Percentiles rank a stretch among this genome's conserved stretches.
phyloP scores from a whole-genome alignment of 2,329 filamentous ascomycete genomes.

The Scytalidium lignicola region DNA sequence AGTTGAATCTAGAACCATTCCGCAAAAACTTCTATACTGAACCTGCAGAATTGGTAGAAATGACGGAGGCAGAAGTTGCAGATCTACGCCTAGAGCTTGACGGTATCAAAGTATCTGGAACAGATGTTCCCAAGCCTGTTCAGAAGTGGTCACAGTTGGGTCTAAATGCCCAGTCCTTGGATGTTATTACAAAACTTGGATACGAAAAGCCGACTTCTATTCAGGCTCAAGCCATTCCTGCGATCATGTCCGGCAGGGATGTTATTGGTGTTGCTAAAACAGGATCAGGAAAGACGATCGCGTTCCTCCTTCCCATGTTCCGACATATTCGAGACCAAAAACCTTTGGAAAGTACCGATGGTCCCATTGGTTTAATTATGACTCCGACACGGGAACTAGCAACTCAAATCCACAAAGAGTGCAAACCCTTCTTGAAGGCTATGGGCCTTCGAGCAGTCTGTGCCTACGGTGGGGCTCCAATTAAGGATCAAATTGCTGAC shows the following conservation, averaged over 20 bases:
- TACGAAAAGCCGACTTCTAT: slow-evolving; percentile 91
- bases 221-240: slow-evolving; percentile 89
- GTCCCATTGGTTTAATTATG: slow-evolving; percentile 83
- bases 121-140: slow-evolving; percentile 86
- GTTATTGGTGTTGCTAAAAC: slow-evolving; percentile 97
- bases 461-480: slow-evolving; percentile 90
- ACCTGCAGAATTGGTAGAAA: slow-evolving; percentile 72
- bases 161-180: slow-evolving; percentile 77
- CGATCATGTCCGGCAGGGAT: slow-evolving; percentile 93
- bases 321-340: slow-evolving; percentile 94
- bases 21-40: slow-evolving; percentile 95
- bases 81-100: slow-evolving; percentile 83
- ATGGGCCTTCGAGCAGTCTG: slow-evolving; percentile 82
- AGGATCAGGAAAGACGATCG: slow-evolving; percentile 94
- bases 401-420: slow-evolving; percentile 89
- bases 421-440: slow-evolving; percentile 88
- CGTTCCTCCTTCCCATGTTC: slow-evolving; percentile 95
- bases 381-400: slow-evolving; percentile 92
- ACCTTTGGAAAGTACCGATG: slow-evolving; percentile 75
- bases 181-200: slow-evolving; percentile 74
- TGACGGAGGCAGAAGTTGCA: slow-evolving; percentile 79
- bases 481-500: slow-evolving; percentile 96
- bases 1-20: slow-evolving; percentile 79
- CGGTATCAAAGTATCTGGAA: slow-evolving; percentile 88
- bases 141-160: slow-evolving; percentile 97